Conservation (phyloP, 1,284 basidiomycete genomes). For the Tilletia setariae region DNA sequence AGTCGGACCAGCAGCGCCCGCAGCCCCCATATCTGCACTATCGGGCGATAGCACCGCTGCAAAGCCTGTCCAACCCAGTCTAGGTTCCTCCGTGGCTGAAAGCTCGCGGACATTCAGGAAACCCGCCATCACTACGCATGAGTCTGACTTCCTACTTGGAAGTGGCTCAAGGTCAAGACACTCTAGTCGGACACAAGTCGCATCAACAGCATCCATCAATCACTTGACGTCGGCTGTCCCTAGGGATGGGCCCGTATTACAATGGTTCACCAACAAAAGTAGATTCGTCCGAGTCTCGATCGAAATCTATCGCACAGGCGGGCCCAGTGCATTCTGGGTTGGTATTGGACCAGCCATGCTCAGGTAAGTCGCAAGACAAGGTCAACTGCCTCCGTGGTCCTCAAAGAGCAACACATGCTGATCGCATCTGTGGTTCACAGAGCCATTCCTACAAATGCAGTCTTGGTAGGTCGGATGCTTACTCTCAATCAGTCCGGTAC, state of each 20-base stretch:
- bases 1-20: too few species aligned
- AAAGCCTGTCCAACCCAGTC: too few species aligned
- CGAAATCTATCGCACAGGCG: background rate
- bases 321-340: constrained; percentile 4
- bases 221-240: too few species aligned
- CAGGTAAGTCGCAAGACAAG: background rate
- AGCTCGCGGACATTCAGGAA: too few species aligned
- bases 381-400: background rate
- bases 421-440: background rate
- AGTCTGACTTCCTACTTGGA: too few species aligned
- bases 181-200: background rate
- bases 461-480: background rate
- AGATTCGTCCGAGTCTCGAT: background rate
- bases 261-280: background rate
- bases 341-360: constrained; percentile 13
- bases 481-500: background rate
- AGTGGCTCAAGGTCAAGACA: background rate
- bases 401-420: background rate
- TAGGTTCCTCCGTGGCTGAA: too few species aligned
- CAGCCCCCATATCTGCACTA: too few species aligned
- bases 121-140: too few species aligned
- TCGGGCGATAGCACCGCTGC: too few species aligned
- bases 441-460: constrained; percentile 7
- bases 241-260: too few species aligned
- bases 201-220: background rate